Conservation (phyloP, 78 protist species). For the Polysphondylium violaceum region DNA sequence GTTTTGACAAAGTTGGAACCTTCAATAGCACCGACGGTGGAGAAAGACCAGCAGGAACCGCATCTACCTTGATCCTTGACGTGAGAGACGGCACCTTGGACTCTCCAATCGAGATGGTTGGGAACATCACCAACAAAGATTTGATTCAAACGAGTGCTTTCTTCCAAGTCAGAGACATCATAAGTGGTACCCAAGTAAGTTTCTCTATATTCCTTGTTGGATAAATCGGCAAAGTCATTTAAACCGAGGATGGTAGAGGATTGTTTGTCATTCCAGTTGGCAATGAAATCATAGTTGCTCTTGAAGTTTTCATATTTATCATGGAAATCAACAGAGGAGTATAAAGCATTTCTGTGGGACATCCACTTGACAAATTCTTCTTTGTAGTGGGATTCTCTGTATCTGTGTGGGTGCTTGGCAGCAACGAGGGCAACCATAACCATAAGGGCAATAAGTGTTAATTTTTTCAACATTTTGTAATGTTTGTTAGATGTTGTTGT, state of each 20-base stretch:
- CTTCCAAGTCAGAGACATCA: too few relatives aligned
- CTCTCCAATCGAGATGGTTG: conserved; percentile 84
- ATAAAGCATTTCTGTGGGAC: conserved; percentile 29
- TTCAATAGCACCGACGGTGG: conserved; percentile 73
- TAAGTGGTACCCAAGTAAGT: conserved; percentile 46
- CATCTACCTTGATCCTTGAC: conserved; percentile 91
- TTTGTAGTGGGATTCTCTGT: too few relatives aligned
- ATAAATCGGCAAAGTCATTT: conserved; percentile 63
- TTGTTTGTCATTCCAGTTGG: conserved; percentile 59
- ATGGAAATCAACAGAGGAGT: conserved; percentile 30
- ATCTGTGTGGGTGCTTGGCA: too few relatives aligned
- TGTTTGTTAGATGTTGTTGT: too few relatives aligned
- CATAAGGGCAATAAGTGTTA: too few relatives aligned
- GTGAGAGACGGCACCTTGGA: conserved; percentile 78
- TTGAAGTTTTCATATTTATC: conserved; percentile 20
- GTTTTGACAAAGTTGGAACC: conserved; percentile 53
- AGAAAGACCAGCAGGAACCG: conserved; percentile 92
- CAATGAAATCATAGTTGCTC: conserved; percentile 48
- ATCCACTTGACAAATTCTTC: conserved; percentile 3
- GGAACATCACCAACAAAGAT: conserved; percentile 78
- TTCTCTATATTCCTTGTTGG: conserved; percentile 42
- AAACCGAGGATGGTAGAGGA: conserved; percentile 52
- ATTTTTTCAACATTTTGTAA: too few relatives aligned
- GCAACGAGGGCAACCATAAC: too few relatives aligned
- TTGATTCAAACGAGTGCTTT: conserved; percentile 28